Evolutionary conservation across 2,329 filamentous ascomycete genomes (phyloP).

Genomic region (Pyricularia sp.): DNA sequence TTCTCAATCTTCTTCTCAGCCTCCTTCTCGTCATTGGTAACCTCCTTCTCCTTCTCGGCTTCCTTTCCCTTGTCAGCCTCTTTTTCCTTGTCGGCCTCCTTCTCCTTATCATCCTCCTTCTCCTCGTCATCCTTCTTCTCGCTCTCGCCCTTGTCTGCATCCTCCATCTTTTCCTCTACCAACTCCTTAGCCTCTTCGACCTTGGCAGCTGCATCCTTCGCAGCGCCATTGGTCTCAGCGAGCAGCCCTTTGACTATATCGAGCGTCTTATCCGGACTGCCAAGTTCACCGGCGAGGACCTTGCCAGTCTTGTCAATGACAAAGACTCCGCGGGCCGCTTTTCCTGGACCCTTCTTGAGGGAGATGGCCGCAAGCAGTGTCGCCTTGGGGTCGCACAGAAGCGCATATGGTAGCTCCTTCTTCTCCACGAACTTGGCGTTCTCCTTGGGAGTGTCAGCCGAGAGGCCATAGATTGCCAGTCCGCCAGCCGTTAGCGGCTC

Average conservation of each 20-base stretch:
- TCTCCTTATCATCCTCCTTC: conserved; percentile 21
- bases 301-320: conserved; percentile 76
- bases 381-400: conserved; percentile 72
- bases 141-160: conserved; percentile 26
- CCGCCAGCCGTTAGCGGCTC: conserved; percentile 66
- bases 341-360: conserved; percentile 73
- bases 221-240: conserved; percentile 22
- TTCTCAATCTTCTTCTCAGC: conserved; percentile 1
- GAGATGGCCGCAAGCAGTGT: conserved; percentile 78
- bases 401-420: conserved; percentile 78
- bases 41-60: conserved; percentile 2
- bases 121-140: conserved; percentile 20
- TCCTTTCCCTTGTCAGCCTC: conserved; percentile 15
- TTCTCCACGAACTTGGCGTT: conserved; percentile 91
- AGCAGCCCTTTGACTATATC: conserved; percentile 68
- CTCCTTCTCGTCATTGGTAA: neutral
- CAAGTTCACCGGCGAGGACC: conserved; percentile 58
- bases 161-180: conserved; percentile 12
- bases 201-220: conserved; percentile 11
- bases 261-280: conserved; percentile 69
- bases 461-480: conserved; percentile 82
- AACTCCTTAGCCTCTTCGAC: conserved; percentile 13
- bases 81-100: conserved; percentile 16
- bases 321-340: conserved; percentile 80
- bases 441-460: conserved; percentile 76